These are phyloP conservation scores for Fusarium armeniacum DNA, from an alignment of 2,329 filamentous ascomycete genomes.

Conservation along the genomic window DNA sequence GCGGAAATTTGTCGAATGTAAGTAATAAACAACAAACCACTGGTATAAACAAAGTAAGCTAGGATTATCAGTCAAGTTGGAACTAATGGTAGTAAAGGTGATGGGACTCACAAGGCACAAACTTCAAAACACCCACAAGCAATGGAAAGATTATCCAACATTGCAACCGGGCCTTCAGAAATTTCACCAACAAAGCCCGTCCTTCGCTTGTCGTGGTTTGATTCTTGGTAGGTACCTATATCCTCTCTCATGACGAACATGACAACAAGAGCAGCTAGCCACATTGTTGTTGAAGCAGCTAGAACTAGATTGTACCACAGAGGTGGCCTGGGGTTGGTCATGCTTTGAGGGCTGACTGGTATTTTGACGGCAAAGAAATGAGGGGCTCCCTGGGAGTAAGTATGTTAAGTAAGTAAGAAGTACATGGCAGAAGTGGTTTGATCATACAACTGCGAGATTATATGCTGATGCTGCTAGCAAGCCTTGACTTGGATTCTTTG, in stretches of 20 bases:
- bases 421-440: rapidly evolving
- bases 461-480: slow-evolving; percentile 29
- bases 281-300: slow-evolving; percentile 20
- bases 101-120: slow-evolving; percentile 35
- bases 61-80: not conserved
- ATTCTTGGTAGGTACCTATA: slow-evolving; percentile 14
- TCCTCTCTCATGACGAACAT: slow-evolving; percentile 28
- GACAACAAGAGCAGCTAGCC: slow-evolving; percentile 23
- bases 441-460: slow-evolving; percentile 33
- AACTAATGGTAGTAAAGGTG: rapidly evolving
- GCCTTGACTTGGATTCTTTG: slow-evolving; percentile 21
- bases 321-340: slow-evolving; percentile 16
- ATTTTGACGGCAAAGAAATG: slow-evolving; percentile 24
- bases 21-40: slow-evolving; percentile 26
- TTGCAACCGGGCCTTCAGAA: slow-evolving; percentile 13
- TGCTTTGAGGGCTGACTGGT: slow-evolving; percentile 16
- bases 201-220: slow-evolving; percentile 7
- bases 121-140: slow-evolving; percentile 38
- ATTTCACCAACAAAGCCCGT: slow-evolving; percentile 11
- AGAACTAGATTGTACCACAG: slow-evolving; percentile 29
- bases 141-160: slow-evolving; percentile 35
- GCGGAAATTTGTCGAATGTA: slow-evolving; percentile 22
- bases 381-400: slow-evolving; percentile 11
- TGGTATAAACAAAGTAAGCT: slow-evolving; percentile 34
- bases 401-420: too few relatives aligned